Base-by-base conservation (phyloP, 768 basidiomycete species). In the Mycena vulgaris region DNA sequence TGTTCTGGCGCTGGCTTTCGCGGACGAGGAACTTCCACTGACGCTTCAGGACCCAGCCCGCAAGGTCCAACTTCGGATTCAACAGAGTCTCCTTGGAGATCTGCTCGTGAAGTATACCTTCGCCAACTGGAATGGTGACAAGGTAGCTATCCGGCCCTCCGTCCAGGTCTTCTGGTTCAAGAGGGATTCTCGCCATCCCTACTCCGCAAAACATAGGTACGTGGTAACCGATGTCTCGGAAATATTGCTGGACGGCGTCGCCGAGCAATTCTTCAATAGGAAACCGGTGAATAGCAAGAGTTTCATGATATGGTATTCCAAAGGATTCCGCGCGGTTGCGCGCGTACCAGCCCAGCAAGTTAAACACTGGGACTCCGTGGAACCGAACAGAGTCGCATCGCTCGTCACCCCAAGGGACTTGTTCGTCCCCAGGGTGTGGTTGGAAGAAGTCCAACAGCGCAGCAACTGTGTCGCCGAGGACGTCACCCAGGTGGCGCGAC, bases 241-340 rank as follows among this genome's bases (percentile, higher is more conserved):
- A 65, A 27, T 65, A 65, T 25, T 65, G 42, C 39, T 57, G 63
- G 25, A 65, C 23, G 5, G 47, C 60, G 16, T 62, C 60, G 2
- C 33, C 30, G 7, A 62, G 23, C 14, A 62, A n/a, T 21, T 62
- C 60, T 3, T 51, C 60, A 27, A 62, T 39, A 14, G 60, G 60
- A 14, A 51, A 49, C 7, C 39, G 23, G n/a, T 62, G 60, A 62
- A 62, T 49, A 23, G 48, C 35, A 21, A 51, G n/a, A 14, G 23
- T 23, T 14, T 62, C 31, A 13, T 27, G 3, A n/a, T 51, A 35
- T 21, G 51, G 33, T 35, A 49, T 16, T 11, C 27, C 48, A 28
- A 30, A 21, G 7, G 48, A 13, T 16, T 6, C 28, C 5, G 63
- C 51, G 14, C 52, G 40, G 25, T 45, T 2, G 9, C 39, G n/a